Percentiles rank a stretch among this genome's conserved stretches.
These are phyloP conservation scores for Phytophthora macrochlamydospora DNA, from an alignment of 352 stramenopile species.

Conservation along the genomic window DNA sequence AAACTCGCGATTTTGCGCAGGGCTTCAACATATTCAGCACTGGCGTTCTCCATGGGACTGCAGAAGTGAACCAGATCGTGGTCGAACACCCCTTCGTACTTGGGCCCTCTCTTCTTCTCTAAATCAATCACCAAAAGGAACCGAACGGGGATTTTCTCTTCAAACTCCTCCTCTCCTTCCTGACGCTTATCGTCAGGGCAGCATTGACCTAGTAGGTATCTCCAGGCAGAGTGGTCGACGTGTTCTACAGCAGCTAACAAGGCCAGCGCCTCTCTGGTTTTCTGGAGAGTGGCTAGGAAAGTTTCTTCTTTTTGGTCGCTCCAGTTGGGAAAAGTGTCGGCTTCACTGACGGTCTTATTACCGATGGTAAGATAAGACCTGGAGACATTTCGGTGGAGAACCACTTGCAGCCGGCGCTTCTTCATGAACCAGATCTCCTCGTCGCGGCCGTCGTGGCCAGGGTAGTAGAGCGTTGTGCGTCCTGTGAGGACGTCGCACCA, in stretches of 20 bases:
- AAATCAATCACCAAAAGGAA: not conserved
- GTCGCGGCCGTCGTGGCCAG: too few relatives aligned
- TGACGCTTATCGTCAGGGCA: slow-evolving; percentile 15
- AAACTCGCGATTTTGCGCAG: not conserved
- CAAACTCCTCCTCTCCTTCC: slow-evolving; percentile 14
- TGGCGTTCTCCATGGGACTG: not conserved
- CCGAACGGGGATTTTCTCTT: slow-evolving; percentile 10
- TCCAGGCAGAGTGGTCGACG: slow-evolving; percentile 6
- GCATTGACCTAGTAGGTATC: slow-evolving; percentile 18
- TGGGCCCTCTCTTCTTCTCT: not conserved
- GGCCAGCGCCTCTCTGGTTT: slow-evolving; percentile 18
- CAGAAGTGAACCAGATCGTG: not conserved
- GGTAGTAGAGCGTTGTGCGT: not conserved
- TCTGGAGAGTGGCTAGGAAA: too few relatives aligned
- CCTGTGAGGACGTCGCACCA: not conserved
- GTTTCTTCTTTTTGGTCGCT: too few relatives aligned
- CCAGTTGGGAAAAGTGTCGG: too few relatives aligned
- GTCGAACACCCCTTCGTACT: not conserved
- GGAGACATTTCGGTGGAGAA: too few relatives aligned
- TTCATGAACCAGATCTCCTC: too few relatives aligned
- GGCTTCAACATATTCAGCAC: not conserved
- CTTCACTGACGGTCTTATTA: not conserved
- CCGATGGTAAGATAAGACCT: not conserved
- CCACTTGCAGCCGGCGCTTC: too few relatives aligned
- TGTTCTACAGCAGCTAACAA: slow-evolving; percentile 20